Conservation (phyloP, 768 basidiomycete genomes). For the Pulveroboletus sp. region DNA sequence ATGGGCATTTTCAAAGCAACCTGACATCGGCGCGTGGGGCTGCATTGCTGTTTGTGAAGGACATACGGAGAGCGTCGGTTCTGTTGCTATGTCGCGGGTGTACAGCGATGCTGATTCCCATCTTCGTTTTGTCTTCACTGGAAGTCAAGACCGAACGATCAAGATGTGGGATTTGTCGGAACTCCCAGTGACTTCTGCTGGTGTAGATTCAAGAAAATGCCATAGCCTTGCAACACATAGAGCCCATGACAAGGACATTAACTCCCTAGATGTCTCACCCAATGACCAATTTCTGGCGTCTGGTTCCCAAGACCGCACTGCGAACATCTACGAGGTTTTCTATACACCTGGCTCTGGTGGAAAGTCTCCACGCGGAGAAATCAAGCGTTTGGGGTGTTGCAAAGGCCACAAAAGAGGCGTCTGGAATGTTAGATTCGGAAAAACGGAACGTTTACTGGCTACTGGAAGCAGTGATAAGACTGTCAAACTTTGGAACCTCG, state of each 20-base stretch:
- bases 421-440: slow-evolving; percentile 89
- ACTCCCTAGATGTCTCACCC: slow-evolving; percentile 88
- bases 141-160: slow-evolving; percentile 94
- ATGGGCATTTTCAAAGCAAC: slow-evolving; percentile 50
- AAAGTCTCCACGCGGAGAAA: slow-evolving; percentile 54
- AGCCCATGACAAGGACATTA: slow-evolving; percentile 99
- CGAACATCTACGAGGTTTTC: slow-evolving; percentile 80
- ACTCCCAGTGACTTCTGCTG: slow-evolving; percentile 34
- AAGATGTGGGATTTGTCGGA: slow-evolving; percentile 95
- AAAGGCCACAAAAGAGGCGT: slow-evolving; percentile 97
- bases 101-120: slow-evolving; percentile 18
- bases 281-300: slow-evolving; percentile 86
- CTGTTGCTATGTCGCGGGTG: slow-evolving; percentile 71
- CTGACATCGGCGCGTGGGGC: slow-evolving; percentile 31
- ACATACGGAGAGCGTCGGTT: slow-evolving; percentile 90
- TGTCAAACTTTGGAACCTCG: slow-evolving; percentile 88
- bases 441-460: slow-evolving; percentile 77
- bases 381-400: slow-evolving; percentile 78
- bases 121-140: slow-evolving; percentile 81
- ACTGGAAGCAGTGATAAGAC: slow-evolving; percentile 96
- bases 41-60: slow-evolving; percentile 90
- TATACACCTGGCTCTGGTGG: slow-evolving; percentile 41
- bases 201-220: slow-evolving; percentile 41
- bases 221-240: slow-evolving; percentile 80
- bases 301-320: slow-evolving; percentile 93